Evolutionary conservation across 139 green algal genomes (phyloP), one percentile per base, ranked within the genome.

Genomic region (Ettlia oleoabundans): DNA sequence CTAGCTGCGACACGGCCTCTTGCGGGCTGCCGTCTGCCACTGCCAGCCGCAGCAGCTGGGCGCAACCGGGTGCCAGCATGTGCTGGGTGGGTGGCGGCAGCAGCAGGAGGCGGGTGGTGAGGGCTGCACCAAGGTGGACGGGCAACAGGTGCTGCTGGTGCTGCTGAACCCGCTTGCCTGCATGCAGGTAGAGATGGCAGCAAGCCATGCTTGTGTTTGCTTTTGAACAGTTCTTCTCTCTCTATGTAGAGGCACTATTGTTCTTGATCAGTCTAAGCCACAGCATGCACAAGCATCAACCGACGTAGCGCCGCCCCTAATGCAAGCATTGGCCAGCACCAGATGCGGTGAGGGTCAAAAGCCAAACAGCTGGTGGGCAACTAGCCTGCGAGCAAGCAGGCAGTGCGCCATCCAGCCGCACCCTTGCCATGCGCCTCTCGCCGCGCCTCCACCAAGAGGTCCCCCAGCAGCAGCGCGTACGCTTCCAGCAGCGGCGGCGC

Each of bases 401-500:
- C n/a, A 67, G 33, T 38, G 52, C 7, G 37, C 2, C 21, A n/a
- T 69, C 40, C 41, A 6, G 24, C 26, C 40, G 21, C 22, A 33
- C n/a, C n/a, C n/a, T n/a, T n/a, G n/a, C n/a, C n/a, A n/a, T n/a
- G n/a, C n/a, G n/a, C n/a, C n/a, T 55, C 67, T 10, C 32, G 32
- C 24, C 6, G 67, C 10, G 73, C 73, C 0, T 28, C 38, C 32
- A 58, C 51, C 75, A 81, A 40, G 38, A 81, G 75, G 4, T 2
- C 38, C 5, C 7, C 75, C 75, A 81, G 58, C 58, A 81, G 75
- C 5, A 13, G 33, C 0, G 58, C 55, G 4, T 72, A 71, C 0
- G 75, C 75, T 13, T 55, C 75, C 75, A 81, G 28, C 38, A 81
- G 58, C n/a, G 75, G 58, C 18, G 75, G 75, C 13, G 75, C 75